Evolutionary conservation across 2,329 filamentous ascomycete genomes (phyloP), one percentile per base, ranked within the genome.

Genomic region (Arthroderma uncinatum): DNA sequence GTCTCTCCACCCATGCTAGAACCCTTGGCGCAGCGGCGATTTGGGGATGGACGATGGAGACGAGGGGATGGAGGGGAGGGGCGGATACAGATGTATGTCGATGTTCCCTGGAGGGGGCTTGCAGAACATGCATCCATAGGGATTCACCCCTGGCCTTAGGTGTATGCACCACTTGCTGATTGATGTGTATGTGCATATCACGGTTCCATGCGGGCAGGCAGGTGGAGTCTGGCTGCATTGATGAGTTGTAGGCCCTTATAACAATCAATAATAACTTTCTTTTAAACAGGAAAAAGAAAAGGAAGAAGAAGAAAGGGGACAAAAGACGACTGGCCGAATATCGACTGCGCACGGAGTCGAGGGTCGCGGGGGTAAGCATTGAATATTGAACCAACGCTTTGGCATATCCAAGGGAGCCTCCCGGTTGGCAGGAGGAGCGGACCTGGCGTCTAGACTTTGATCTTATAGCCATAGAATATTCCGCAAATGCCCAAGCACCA

Each of bases 171-270:
- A 9, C 21, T 48, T 48, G 44, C 44, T 48, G 44, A 21, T 48
- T 48, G 12, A 30, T 48, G 44, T 28, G 44, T 28, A 48, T 48
- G 44, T 25, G 23, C 44, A 48, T 48, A 48, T 30, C 44, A 48
- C 44, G 44, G 44, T 30, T 48, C 44, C 44, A 48, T 48, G 23
- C 44, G 44, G 44, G 21, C 21, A 48, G 25, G 44, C 7, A 48
- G 25, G 44, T 48, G 44, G 44, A 48, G 44, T 21, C 39, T 42
- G 39, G n/a, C 39, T 42, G 39, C 39, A 48, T 48, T 48, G 44
- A 28, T 48, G 44, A 30, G 25, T 25, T 25, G 25, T 25, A 30
- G 44, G 21, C 44, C 44, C 33, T 34, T 34, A 34, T 5, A 5
- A 34, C 33, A 12, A 6, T 34, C 33, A 34, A 34, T 6, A 34